Evolutionary conservation across 208 protist species (phyloP), one percentile per base, ranked within the genome.

Genomic region (Herpetomonas muscarum): DNA sequence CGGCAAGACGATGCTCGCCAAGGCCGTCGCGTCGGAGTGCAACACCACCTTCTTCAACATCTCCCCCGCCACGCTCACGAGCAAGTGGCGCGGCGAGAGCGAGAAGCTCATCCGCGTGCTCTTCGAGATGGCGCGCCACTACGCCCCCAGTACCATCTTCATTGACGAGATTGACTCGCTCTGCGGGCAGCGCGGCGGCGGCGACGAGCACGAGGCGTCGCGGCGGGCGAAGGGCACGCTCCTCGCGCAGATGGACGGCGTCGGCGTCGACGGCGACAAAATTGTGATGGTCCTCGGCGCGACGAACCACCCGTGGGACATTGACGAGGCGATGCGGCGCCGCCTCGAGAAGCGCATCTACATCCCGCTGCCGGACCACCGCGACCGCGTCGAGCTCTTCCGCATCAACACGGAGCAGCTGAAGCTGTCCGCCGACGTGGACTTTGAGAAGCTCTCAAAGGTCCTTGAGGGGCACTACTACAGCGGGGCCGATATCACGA

Each of bases 191-290:
- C 80, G 96, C 51, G 87, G 82, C 15, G 90, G 80, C 46, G 64
- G 74, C 15, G 66, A 67, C 25, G 91, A 96, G 67, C 89, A 97
- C 49, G 91, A 97, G 61, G 90, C 85, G 1, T 91, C 97, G 25
- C 74, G 98, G 10, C 82, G 98, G 22, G 96, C 99, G 1, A 99
- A 99, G 70, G 99, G 97, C 19, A 99, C 99, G 57, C 97, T 99
- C 30, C 81, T 99, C 5, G 96, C 99, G 19, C 98, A 99, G 80
- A 90, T 96, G 85, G 89, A 97, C 55, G 93, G 90, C 36, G 87
- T 92, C 6, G 81, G 85, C 24, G 80, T 90, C 1, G 81, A 90
- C 52, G 37, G 54, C 28, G 65, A 64, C 13, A 91, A 96, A 55
- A 71, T 83, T 19, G 90, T 97, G 19, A 93, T 97, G 79, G 91